phyloP scores from a whole-genome alignment of 2,329 filamentous ascomycete genomes.

The Incumbomyces delicatus region DNA sequence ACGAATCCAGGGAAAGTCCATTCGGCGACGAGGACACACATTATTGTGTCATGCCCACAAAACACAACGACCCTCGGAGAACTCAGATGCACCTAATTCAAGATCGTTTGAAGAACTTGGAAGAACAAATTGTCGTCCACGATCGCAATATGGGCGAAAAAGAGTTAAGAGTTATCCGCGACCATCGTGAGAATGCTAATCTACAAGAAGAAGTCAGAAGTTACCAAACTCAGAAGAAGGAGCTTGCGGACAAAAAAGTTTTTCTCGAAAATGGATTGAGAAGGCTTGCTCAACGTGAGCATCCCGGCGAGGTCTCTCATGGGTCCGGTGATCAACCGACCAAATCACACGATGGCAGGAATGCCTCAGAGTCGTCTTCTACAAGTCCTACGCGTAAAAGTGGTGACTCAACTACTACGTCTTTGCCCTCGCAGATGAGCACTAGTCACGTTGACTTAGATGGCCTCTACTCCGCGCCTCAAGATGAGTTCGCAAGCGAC shows the following conservation, averaged over 20 bases:
- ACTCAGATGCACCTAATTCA: conserved; percentile 82
- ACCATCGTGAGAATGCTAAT: conserved; percentile 42
- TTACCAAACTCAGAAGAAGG: conserved; percentile 47
- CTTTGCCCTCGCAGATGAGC: conserved; percentile 16
- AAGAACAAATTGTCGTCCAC: conserved; percentile 68
- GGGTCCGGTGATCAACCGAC: conserved; percentile 28
- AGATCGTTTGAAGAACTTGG: conserved; percentile 66
- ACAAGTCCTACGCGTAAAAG: background rate
- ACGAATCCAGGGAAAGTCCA: conserved; percentile 70
- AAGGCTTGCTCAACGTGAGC: conserved; percentile 43
- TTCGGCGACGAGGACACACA: conserved; percentile 93
- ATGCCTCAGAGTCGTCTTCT: conserved; percentile 1
- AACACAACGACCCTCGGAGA: conserved; percentile 74
- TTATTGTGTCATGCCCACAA: conserved; percentile 78
- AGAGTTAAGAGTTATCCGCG: conserved; percentile 51
- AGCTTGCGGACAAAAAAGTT: conserved; percentile 47
- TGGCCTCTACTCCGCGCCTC: conserved; percentile 56
- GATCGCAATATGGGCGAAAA: conserved; percentile 63
- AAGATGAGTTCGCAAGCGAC: conserved; percentile 78
- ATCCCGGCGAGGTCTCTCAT: conserved; percentile 37
- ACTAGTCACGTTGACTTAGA: conserved; percentile 45
- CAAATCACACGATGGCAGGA: conserved; percentile 4
- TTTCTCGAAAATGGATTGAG: conserved; percentile 50
- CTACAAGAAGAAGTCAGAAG: conserved; percentile 37
- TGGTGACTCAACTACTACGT: background rate